Base-by-base conservation (phyloP, 225 moss, liverwort and hornwort species). In the Polytrichum formosum region DNA sequence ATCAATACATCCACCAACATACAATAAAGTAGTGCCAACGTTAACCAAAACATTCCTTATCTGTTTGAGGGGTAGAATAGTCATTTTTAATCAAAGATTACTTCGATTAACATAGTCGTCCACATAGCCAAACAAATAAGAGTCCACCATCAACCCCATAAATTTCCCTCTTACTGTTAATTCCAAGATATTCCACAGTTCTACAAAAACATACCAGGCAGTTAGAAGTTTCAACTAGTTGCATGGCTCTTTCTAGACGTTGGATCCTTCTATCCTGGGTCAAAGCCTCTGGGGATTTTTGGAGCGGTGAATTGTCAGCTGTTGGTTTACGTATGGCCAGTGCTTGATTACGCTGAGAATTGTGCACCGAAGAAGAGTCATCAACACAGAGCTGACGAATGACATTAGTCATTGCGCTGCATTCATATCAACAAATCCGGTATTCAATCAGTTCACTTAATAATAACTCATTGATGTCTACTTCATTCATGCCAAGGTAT, bases 171-270 rank as follows among this genome's bases (percentile, higher is more conserved):
- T 8, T 33, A 33, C 33, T 33, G 33, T 33, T 37, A 37, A 2
- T 46, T 46, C 31, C 46, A 46, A 13, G 46, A 10, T 46, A 46
- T 46, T 46, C 46, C 46, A 46, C 13, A 46, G 46, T 46, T 46
- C 46, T 46, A 46, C 46, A 13, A 46, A 46, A 46, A 16, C 62
- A 22, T 75, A 87, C 88, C 77, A 88, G 73, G 64, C 78, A 76
- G 68, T 73, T 83, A 33, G 88, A 88, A 66, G 82, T 65, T 76
- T 88, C 88, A 22, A 88, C 82, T n/a, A 82, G 75, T 56, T 77
- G 76, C 73, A 88, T 80, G 67, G 88, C 88, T 67, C 88, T 85
- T 71, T 88, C 79, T 71, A 88, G 84, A 13, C 88, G 82, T 66
- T 82, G 88, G 60, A 85, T 77, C 63, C 63, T 81, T 75, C 77